These are phyloP conservation scores for Talaromyces stipitatus DNA, from an alignment of 495 filamentous ascomycete genomes.

Conservation along the genomic window DNA sequence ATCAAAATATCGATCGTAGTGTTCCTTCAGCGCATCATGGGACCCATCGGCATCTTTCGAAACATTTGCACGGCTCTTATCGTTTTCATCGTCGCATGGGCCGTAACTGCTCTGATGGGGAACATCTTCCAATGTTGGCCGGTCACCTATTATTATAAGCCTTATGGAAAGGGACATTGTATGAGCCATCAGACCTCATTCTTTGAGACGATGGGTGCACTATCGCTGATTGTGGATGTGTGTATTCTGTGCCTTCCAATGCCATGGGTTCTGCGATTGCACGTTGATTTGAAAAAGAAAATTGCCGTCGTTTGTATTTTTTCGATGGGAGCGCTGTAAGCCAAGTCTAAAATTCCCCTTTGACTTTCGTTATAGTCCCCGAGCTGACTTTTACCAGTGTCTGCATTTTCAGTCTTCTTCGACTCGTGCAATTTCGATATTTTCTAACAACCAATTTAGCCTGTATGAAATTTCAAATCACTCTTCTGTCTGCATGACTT, in stretches of 20 bases:
- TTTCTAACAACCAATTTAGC: conserved; percentile 15
- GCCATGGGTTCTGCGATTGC: conserved; percentile 21
- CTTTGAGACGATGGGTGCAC: conserved; percentile 13
- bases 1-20: conserved; percentile 32
- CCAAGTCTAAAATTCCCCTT: not conserved
- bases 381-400: conserved; percentile 12
- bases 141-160: conserved; percentile 23
- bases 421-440: conserved; percentile 14
- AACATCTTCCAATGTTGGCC: conserved; percentile 28
- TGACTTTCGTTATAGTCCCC: not conserved
- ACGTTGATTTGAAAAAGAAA: conserved; percentile 17
- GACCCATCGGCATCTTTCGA: conserved; percentile 9
- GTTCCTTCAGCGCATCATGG: conserved; percentile 21
- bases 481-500: too few relatives aligned
- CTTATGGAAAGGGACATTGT: conserved; percentile 18
- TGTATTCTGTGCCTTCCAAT: conserved; percentile 26
- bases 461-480: conserved; percentile 11
- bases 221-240: conserved; percentile 27
- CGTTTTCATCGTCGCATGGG: conserved; percentile 17
- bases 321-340: conserved; percentile 20
- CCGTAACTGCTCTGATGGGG: conserved; percentile 14
- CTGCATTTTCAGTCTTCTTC: conserved; percentile 20
- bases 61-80: conserved; percentile 10
- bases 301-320: conserved; percentile 23
- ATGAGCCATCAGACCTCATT: conserved; percentile 15